phyloP scores from a whole-genome alignment of 345 rosid genomes.

The Populus ilicifolia region DNA sequence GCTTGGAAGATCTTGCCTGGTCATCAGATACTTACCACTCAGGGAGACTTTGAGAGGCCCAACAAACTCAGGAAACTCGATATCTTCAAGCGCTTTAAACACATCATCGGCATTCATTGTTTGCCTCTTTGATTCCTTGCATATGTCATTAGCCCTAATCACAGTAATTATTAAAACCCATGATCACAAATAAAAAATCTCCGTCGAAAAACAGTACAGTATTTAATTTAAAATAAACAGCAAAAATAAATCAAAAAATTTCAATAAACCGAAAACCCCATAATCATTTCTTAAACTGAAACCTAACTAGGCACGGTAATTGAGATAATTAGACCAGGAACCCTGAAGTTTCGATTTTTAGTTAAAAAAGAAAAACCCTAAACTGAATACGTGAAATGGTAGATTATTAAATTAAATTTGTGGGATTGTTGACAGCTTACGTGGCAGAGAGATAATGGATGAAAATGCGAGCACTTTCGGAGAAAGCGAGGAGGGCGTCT shows the following conservation, averaged over 20 bases:
- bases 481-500: constrained; percentile 63
- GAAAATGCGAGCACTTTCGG: constrained; percentile 69
- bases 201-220: too few species aligned
- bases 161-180: background rate
- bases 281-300: background rate
- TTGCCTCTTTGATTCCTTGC: constrained; percentile 69
- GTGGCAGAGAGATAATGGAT: constrained; percentile 74
- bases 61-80: constrained; percentile 55
- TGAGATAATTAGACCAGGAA: background rate
- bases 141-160: constrained; percentile 61
- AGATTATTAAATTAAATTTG: background rate
- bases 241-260: background rate
- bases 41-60: constrained; percentile 59
- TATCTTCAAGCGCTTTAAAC: constrained; percentile 53
- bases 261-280: background rate
- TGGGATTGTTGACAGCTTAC: constrained; percentile 22
- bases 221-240: background rate
- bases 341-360: too few species aligned
- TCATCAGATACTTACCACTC: constrained; percentile 28
- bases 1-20: background rate
- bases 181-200: too few species aligned
- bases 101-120: constrained; percentile 61
- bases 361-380: background rate
- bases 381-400: background rate
- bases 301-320: background rate